These are phyloP conservation scores for Suillus alpinus DNA, from an alignment of 768 basidiomycete genomes.

Conservation along the genomic window DNA sequence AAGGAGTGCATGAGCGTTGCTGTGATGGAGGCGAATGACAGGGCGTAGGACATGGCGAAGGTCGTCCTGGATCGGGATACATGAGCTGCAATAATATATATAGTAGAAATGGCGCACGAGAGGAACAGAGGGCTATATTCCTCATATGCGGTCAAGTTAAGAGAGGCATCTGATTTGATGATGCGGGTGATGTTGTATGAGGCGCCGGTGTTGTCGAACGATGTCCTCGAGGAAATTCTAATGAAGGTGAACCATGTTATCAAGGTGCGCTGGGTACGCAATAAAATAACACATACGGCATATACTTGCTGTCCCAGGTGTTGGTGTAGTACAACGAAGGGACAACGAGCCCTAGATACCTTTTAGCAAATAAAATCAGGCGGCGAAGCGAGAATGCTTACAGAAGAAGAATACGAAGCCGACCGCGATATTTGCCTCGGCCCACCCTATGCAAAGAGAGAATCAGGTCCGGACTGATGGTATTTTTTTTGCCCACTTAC, in stretches of 20 bases:
- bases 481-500: neutral
- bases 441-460: conserved; percentile 54
- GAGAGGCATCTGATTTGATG: conserved; percentile 48
- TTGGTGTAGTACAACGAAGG: conserved; percentile 71
- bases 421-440: conserved; percentile 62
- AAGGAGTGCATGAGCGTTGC: conserved; percentile 70
- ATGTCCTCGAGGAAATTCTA: conserved; percentile 59
- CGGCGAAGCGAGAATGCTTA: conserved; percentile 36
- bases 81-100: conserved; percentile 17
- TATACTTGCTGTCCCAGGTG: conserved; percentile 52
- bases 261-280: neutral
- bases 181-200: conserved; percentile 59
- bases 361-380: conserved; percentile 51
- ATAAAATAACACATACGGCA: conserved; percentile 42
- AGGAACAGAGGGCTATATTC: conserved; percentile 63
- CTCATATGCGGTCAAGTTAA: conserved; percentile 55
- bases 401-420: conserved; percentile 73
- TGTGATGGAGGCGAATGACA: conserved; percentile 82
- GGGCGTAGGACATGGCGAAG: conserved; percentile 75
- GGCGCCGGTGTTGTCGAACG: conserved; percentile 61
- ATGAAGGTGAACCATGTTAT: neutral
- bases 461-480: neutral
- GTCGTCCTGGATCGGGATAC: conserved; percentile 38
- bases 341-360: conserved; percentile 46
- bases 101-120: conserved; percentile 33